Conservation (phyloP, 2,329 filamentous ascomycete species). For the Fusarium fujikuroi region DNA sequence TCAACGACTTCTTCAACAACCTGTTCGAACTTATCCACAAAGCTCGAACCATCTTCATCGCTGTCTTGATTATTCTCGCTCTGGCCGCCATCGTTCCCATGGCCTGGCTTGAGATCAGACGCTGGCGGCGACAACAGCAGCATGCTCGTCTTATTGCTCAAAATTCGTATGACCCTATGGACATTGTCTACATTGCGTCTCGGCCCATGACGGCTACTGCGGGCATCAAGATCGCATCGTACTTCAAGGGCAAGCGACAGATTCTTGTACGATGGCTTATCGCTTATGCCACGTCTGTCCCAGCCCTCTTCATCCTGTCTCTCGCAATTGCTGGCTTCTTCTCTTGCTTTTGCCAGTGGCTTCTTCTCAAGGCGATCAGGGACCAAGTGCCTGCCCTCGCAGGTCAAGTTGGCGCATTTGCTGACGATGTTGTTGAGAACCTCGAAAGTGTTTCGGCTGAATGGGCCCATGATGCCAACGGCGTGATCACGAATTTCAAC, state of each 20-base stretch:
- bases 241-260: constrained; percentile 73
- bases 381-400: constrained; percentile 81
- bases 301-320: constrained; percentile 86
- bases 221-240: constrained; percentile 76
- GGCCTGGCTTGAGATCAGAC: constrained; percentile 81
- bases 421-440: constrained; percentile 77
- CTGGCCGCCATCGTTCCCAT: constrained; percentile 80
- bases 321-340: constrained; percentile 85
- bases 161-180: constrained; percentile 80
- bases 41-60: constrained; percentile 80
- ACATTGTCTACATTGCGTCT: constrained; percentile 88
- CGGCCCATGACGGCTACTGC: constrained; percentile 78
- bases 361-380: constrained; percentile 78
- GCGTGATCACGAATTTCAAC: constrained; percentile 76
- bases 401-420: constrained; percentile 80
- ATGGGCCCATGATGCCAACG: constrained; percentile 83
- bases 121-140: constrained; percentile 78
- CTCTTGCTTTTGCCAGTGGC: constrained; percentile 82
- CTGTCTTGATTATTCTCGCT: constrained; percentile 77
- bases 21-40: constrained; percentile 73
- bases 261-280: constrained; percentile 83
- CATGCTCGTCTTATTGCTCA: constrained; percentile 73
- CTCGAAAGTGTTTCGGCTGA: constrained; percentile 77
- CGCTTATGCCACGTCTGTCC: constrained; percentile 85
- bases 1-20: constrained; percentile 84